A percentile compares a stretch with the other conserved stretches of the same genome.
These are phyloP conservation scores for Elsinoe batatas DNA, from an alignment of 2,329 filamentous ascomycete species.

Conservation along the genomic window DNA sequence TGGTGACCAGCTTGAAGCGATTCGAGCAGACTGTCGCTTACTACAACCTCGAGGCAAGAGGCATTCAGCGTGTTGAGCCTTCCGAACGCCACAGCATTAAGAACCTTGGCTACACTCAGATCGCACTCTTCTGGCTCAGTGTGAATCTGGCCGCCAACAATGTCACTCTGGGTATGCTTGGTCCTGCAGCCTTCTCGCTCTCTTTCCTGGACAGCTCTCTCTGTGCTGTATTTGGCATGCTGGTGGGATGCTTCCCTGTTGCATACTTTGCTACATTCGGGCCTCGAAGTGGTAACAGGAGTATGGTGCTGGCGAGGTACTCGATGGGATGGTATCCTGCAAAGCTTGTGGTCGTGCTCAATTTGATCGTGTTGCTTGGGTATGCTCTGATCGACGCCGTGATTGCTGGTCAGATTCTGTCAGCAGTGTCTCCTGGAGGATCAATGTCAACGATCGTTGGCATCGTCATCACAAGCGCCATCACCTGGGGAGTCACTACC, in stretches of 20 bases:
- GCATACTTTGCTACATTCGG: conserved; percentile 55
- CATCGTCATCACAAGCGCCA: conserved; percentile 54
- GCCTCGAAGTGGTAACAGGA: conserved; percentile 50
- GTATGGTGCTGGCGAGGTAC: conserved; percentile 52
- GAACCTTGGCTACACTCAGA: conserved; percentile 44
- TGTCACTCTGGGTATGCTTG: conserved; percentile 54
- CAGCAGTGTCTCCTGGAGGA: conserved; percentile 50
- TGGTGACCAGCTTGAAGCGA: conserved; percentile 15
- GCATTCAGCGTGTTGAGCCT: conserved; percentile 48
- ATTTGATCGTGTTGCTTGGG: conserved; percentile 51
- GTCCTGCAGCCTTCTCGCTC: conserved; percentile 48
- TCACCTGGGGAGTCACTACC: conserved; percentile 54
- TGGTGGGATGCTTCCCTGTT: conserved; percentile 45
- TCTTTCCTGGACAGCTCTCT: conserved; percentile 49
- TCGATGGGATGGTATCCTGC: conserved; percentile 57
- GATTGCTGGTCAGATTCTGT: conserved; percentile 58
- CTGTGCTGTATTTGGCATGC: conserved; percentile 47
- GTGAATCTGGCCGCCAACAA: conserved; percentile 56
- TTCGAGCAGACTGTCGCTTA: conserved; percentile 35
- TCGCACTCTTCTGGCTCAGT: conserved; percentile 50
- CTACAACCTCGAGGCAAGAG: conserved; percentile 50
- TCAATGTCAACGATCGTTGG: conserved; percentile 55
- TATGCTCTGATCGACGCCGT: conserved; percentile 56
- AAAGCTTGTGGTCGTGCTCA: conserved; percentile 53
- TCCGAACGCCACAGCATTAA: conserved; percentile 45